Percentiles rank a stretch among this genome's conserved stretches.
These are phyloP conservation scores for Aspergillus fructus DNA, from an alignment of 2,329 filamentous ascomycete genomes.

Conservation along the genomic window DNA sequence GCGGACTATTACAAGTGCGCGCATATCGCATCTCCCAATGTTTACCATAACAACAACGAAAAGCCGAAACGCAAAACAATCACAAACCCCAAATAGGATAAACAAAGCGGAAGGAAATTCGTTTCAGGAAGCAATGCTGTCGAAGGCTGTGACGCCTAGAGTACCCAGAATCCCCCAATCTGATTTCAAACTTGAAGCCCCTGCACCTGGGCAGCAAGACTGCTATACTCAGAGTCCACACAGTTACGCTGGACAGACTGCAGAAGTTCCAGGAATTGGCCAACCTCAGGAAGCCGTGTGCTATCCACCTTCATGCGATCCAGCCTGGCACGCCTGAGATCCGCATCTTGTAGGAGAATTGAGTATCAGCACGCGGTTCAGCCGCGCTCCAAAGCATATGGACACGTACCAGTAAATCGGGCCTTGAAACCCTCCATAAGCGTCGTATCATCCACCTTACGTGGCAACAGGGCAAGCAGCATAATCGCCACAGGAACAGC, in stretches of 20 bases:
- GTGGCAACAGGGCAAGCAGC: conserved; percentile 8
- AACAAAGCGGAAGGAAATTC: no score
- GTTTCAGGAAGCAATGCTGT: no score
- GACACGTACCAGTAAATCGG: background rate
- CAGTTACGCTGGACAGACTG: background rate
- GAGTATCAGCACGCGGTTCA: background rate
- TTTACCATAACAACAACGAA: no score
- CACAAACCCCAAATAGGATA: no score
- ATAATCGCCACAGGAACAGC: conserved; percentile 5
- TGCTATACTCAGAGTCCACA: background rate
- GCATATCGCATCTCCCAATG: no score
- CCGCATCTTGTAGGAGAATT: background rate
- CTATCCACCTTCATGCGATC: background rate
- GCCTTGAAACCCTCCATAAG: background rate
- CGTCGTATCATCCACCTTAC: background rate
- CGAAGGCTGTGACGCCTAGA: no score
- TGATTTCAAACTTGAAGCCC: background rate
- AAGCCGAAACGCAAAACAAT: no score
- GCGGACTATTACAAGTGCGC: no score
- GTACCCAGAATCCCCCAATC: no score
- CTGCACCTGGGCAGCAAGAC: background rate
- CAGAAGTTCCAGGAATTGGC: background rate
- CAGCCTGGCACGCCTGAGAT: background rate
- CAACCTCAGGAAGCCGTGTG: conserved; percentile 2
- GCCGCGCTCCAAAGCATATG: background rate